Conservation (phyloP, 306 rosid species). For the Prunus armeniaca region DNA sequence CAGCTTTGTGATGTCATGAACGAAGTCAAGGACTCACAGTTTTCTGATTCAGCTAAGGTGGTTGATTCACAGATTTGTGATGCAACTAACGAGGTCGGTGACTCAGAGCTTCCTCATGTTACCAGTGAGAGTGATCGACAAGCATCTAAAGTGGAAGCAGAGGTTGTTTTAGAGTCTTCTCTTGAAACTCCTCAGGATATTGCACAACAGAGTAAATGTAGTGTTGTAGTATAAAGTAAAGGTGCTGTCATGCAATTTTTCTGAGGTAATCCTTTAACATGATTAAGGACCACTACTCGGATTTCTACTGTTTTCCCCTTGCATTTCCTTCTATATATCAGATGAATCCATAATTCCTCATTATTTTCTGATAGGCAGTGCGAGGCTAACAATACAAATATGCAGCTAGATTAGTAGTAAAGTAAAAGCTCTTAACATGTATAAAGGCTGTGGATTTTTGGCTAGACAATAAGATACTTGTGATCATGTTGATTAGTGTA, state of each 20-base stretch:
- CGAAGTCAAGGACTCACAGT: constrained; percentile 24
- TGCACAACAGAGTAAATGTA: constrained; percentile 60
- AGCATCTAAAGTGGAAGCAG: constrained; percentile 39
- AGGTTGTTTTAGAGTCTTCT: constrained; percentile 55
- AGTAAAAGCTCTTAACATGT: background rate
- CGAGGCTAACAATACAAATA: background rate
- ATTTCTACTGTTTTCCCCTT: background rate
- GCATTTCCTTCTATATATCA: background rate
- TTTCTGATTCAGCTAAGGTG: constrained; percentile 26
- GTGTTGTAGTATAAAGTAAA: constrained; percentile 56
- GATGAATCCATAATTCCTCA: background rate
- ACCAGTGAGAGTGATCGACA: constrained; percentile 37
- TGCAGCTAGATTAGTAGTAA: background rate
- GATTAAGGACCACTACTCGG: background rate
- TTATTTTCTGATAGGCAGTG: background rate
- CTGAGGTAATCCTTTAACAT: constrained; percentile 28
- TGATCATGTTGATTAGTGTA: background rate
- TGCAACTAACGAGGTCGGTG: background rate
- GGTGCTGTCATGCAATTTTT: constrained; percentile 37
- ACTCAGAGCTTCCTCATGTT: constrained; percentile 34
- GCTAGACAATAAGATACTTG: background rate
- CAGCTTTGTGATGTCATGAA: constrained; percentile 21
- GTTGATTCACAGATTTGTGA: constrained; percentile 12
- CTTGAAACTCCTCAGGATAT: constrained; percentile 59
- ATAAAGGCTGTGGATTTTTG: background rate